These are phyloP conservation scores for Scedosporium dehoogii DNA, from an alignment of 2,329 filamentous ascomycete species.

Conservation along the genomic window DNA sequence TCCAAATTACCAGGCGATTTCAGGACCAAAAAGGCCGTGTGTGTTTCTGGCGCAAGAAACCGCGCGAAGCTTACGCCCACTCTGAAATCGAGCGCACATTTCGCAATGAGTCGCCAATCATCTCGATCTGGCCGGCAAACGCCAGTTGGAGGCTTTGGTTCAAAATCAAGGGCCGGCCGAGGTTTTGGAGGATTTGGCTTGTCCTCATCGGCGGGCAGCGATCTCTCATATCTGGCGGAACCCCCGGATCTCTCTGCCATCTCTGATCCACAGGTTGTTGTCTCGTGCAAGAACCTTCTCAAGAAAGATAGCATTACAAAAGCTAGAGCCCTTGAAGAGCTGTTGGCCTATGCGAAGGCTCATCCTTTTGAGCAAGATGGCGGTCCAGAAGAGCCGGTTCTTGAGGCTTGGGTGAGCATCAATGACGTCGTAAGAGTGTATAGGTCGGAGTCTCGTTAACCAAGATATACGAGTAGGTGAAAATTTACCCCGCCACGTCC, in stretches of 20 bases:
- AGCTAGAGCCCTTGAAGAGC: constrained; percentile 78
- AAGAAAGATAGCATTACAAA: constrained; percentile 95
- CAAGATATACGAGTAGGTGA: constrained; percentile 42
- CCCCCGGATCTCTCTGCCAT: constrained; percentile 71
- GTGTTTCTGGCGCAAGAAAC: no score
- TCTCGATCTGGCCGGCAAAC: background rate
- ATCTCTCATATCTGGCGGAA: constrained; percentile 78
- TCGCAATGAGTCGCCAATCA: background rate
- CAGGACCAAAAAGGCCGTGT: no score
- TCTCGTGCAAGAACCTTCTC: constrained; percentile 83
- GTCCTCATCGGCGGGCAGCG: constrained; percentile 31
- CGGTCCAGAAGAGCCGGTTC: constrained; percentile 67
- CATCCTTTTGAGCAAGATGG: constrained; percentile 43
- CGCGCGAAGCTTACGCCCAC: background rate
- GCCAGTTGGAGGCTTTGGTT: background rate
- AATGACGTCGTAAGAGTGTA: background rate
- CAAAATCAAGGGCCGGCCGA: background rate
- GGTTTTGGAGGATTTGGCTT: constrained; percentile 24
- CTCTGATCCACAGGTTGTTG: constrained; percentile 70
- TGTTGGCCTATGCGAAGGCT: constrained; percentile 53
- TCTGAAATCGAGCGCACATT: background rate
- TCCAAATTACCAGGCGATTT: no score
- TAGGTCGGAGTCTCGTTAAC: background rate
- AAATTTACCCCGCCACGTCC: constrained; percentile 77
- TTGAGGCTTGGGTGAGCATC: constrained; percentile 72